Evolutionary conservation across 495 filamentous ascomycete genomes (phyloP), one percentile per base, ranked within the genome.

Genomic region (Aspergillus heteromorphus): DNA sequence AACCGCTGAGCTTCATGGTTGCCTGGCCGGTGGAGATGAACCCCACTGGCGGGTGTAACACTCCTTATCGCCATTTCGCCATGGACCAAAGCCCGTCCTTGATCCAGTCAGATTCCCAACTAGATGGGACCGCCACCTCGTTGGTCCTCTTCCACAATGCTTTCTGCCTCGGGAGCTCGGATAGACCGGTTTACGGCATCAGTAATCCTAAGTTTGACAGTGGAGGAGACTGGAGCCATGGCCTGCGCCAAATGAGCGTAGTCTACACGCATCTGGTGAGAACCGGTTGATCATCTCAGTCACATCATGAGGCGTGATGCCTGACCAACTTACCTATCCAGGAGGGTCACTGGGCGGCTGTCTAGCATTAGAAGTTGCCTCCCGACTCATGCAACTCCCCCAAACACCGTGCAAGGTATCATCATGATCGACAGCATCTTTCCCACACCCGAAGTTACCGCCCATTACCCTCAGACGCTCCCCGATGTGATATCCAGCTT

Each of bases 401-500:
- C 29, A 38, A 13, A 40, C 21, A 54, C 17, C 10, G 52, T 54
- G 19, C 29, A 38, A 7, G 52, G 52, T 3, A 18, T 54, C 29
- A 27, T 54, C 13, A n/a, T 54, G 17, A 48, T 54, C 31, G 52
- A 54, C 52, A 54, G 18, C 20, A 43, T 54, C 52, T 54, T 48
- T 25, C 52, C 43, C n/a, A 40, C 52, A 2, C 42, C 13, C 0
- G 13, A 20, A 13, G 52, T 38, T 20, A 38, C 19, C 4, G 45
- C 17, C 6, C 42, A 48, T 25, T 54, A 41, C n/a, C 52, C 52
- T 14, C 51, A 29, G 13, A 53, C 51, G 1, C 16, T 47, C 4
- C 4, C 40, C 25, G 51, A 53, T 17, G 51, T 45, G 1, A 14
- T 19, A 4, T 14, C 40, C 5, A 30, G 51, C 10, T 38, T 53